Conservation (phyloP, 768 basidiomycete genomes). For the Austroboletus eburneus region DNA sequence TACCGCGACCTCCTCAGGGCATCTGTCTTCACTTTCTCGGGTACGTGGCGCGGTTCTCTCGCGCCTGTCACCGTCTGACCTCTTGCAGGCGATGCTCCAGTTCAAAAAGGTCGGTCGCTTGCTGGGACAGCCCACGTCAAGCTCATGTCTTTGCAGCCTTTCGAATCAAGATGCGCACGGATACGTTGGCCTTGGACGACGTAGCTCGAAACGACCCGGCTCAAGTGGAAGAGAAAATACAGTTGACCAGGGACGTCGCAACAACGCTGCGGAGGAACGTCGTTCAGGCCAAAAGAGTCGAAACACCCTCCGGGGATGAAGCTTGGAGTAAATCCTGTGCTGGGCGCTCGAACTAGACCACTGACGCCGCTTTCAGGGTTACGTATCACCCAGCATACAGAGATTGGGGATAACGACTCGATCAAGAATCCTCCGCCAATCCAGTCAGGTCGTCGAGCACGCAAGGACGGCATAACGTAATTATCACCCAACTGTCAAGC, state of each 20-base stretch:
- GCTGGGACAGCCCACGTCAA: not conserved
- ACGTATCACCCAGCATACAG: constrained; percentile 73
- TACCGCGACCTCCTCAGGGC: constrained; percentile 72
- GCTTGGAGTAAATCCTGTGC: constrained; percentile 51
- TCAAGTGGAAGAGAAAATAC: constrained; percentile 50
- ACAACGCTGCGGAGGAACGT: constrained; percentile 74
- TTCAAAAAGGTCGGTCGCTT: constrained; percentile 43
- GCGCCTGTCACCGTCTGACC: not conserved
- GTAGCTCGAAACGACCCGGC: constrained; percentile 41
- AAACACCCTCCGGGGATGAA: constrained; percentile 35
- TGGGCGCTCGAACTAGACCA: not conserved
- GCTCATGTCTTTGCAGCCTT: constrained; percentile 51
- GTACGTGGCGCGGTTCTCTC: constrained; percentile 26
- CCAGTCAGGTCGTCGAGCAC: constrained; percentile 45
- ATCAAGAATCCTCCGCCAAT: constrained; percentile 56
- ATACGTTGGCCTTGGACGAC: constrained; percentile 40
- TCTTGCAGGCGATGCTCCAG: constrained; percentile 48
- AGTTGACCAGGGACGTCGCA: constrained; percentile 68
- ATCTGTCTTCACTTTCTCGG: constrained; percentile 61
- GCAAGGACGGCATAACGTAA: constrained; percentile 33
- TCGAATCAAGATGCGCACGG: constrained; percentile 59
- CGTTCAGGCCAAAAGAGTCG: constrained; percentile 67
- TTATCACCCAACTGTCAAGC: constrained; percentile 24
- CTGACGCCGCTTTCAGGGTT: constrained; percentile 45
- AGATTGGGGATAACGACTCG: constrained; percentile 79